Evolutionary conservation across 225 moss, liverwort and hornwort genomes (phyloP).

Genomic region (Ulota crispa): DNA sequence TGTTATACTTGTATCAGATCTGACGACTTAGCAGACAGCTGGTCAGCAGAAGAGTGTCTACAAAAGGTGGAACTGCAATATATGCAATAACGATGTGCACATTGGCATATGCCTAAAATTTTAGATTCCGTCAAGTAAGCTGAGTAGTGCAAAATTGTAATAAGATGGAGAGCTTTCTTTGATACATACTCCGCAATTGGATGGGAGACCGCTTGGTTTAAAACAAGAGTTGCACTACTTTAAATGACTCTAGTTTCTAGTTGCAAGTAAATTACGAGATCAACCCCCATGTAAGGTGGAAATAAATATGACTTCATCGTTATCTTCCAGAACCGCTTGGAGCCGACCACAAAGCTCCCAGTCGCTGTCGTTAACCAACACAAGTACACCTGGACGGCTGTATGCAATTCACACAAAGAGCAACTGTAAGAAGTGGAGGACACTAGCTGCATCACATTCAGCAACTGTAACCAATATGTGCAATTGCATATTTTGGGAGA

Average conservation of each 20-base stretch:
- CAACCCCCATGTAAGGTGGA: slow-evolving; percentile 87
- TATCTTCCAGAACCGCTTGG: slow-evolving; percentile 73
- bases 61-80: too few relatives aligned
- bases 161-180: neutral
- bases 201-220: neutral
- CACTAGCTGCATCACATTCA: neutral
- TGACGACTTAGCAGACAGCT: too few relatives aligned
- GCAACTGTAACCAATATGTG: neutral
- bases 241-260: neutral
- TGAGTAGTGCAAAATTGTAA: neutral
- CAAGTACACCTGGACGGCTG: slow-evolving; percentile 91
- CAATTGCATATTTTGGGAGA: neutral
- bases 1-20: too few relatives aligned
- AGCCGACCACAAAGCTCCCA: slow-evolving; percentile 96
- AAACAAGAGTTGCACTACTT: neutral
- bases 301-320: slow-evolving; percentile 79
- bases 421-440: neutral
- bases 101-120: neutral
- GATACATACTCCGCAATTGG: neutral
- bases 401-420: slow-evolving; percentile 8
- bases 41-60: rapidly evolving
- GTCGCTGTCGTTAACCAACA: slow-evolving; percentile 89
- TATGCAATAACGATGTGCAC: neutral
- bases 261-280: neutral
- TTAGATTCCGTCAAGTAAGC: neutral